Evolutionary conservation across 2,329 filamentous ascomycete species (phyloP).

Genomic region (Rugonectria rugulosa): DNA sequence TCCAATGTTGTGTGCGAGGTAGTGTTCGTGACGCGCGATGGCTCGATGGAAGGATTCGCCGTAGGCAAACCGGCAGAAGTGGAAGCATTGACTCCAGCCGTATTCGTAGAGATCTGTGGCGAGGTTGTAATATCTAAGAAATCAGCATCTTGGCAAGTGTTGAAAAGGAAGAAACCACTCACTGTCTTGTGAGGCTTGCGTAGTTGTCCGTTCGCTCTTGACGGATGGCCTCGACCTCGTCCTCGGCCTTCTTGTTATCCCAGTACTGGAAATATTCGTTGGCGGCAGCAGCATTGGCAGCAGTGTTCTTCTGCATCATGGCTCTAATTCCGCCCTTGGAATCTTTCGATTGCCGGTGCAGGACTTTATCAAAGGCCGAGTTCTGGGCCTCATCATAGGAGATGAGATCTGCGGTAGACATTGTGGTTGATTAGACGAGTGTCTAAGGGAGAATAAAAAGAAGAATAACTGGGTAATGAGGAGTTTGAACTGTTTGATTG

Average conservation of each 20-base stretch:
- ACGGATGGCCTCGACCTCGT: constrained; percentile 75
- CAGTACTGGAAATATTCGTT: constrained; percentile 93
- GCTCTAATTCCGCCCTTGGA: constrained; percentile 75
- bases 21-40: constrained; percentile 94
- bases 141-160: constrained; percentile 1
- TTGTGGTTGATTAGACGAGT: constrained; percentile 17
- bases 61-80: constrained; percentile 91
- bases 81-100: constrained; percentile 91
- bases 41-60: constrained; percentile 87
- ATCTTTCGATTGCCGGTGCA: constrained; percentile 74
- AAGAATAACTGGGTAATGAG: background rate
- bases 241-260: constrained; percentile 77
- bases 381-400: constrained; percentile 79
- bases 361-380: constrained; percentile 83
- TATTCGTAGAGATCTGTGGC: constrained; percentile 94
- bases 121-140: constrained; percentile 83
- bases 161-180: constrained; percentile 46
- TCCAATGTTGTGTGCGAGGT: constrained; percentile 85
- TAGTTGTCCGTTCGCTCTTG: constrained; percentile 82
- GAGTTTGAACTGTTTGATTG: background rate
- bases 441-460: background rate
- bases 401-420: constrained; percentile 64
- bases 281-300: constrained; percentile 77
- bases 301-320: constrained; percentile 78
- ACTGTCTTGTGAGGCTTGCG: constrained; percentile 87